phyloP scores from a whole-genome alignment of 495 filamentous ascomycete species.

The Aspergillus olivimuriae region DNA sequence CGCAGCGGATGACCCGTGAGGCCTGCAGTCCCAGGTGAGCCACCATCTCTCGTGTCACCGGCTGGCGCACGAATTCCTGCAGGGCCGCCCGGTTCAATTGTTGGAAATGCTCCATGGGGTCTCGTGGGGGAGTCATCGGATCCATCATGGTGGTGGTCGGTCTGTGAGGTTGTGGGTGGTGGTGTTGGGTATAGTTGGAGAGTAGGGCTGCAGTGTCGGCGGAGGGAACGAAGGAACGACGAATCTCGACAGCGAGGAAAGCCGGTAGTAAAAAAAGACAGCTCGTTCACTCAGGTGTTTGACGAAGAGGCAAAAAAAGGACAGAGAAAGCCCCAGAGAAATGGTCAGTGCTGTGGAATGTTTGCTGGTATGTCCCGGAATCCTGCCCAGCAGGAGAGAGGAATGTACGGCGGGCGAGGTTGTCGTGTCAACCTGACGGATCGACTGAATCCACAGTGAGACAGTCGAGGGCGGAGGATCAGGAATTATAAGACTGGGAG shows the following conservation, averaged over 20 bases:
- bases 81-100: conserved; percentile 72
- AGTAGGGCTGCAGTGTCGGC: conserved; percentile 1
- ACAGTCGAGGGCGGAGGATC: conserved; percentile 20
- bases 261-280: conserved; percentile 6
- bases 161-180: conserved; percentile 3
- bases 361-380: conserved; percentile 26
- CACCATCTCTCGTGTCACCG: conserved; percentile 81
- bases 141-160: conserved; percentile 15
- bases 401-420: conserved; percentile 30
- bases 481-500: conserved; percentile 2
- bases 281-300: not conserved
- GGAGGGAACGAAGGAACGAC: conserved; percentile 7
- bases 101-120: conserved; percentile 1
- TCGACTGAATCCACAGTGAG: conserved; percentile 26
- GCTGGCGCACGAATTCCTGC: conserved; percentile 78
- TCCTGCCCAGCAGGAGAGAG: conserved; percentile 38
- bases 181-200: conserved; percentile 4
- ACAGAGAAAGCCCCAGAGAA: conserved; percentile 1
- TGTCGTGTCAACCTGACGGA: conserved; percentile 43
- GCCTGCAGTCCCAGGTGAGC: conserved; percentile 77
- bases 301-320: conserved; percentile 7
- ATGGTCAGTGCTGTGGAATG: conserved; percentile 4
- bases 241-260: not conserved
- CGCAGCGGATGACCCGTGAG: conserved; percentile 84
- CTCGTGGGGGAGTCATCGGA: conserved; percentile 29